Conservation (phyloP, 176 grass and related monocot genomes). For the Tillandsia leiboldiana region DNA sequence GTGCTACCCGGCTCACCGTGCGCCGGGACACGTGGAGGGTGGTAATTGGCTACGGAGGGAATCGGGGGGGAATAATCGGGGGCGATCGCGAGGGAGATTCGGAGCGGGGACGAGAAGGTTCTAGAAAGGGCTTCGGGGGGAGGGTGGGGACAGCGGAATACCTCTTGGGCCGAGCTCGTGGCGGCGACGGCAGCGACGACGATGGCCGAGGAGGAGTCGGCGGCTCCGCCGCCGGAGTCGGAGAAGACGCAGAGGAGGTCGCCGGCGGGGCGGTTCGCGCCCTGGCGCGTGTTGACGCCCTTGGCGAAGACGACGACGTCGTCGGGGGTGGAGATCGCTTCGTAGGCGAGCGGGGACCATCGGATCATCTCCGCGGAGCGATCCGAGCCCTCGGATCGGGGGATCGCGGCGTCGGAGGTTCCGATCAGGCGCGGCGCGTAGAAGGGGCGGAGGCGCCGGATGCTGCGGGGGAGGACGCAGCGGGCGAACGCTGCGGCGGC, state of each 20-base stretch:
- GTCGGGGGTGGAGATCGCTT: conserved; percentile 15
- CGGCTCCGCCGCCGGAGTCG: conserved; percentile 41
- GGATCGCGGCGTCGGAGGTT: background rate
- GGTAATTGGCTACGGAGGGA: conserved; percentile 41
- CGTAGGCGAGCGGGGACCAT: conserved; percentile 25
- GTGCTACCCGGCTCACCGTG: background rate
- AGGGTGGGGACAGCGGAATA: conserved; percentile 60
- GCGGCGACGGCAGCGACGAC: conserved; percentile 15
- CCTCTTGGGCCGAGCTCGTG: conserved; percentile 55
- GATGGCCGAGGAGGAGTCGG: background rate
- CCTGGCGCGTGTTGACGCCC: conserved; percentile 25
- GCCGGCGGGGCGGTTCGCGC: conserved; percentile 7
- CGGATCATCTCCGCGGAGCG: conserved; percentile 19
- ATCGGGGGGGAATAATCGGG: conserved; percentile 14
- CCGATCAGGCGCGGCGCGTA: conserved; percentile 13
- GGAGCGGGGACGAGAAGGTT: background rate
- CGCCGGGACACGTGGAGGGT: background rate
- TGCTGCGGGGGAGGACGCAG: conserved; percentile 9
- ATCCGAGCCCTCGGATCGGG: conserved; percentile 6
- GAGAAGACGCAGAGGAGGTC: conserved; percentile 27
- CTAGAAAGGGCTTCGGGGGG: conserved; percentile 1
- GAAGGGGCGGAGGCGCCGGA: conserved; percentile 16
- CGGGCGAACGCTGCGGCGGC: conserved; percentile 2
- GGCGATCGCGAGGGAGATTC: conserved; percentile 17
- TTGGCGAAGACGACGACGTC: conserved; percentile 32